phyloP scores from a whole-genome alignment of 2,329 filamentous ascomycete genomes.

The Aureobasidium mangrovei region DNA sequence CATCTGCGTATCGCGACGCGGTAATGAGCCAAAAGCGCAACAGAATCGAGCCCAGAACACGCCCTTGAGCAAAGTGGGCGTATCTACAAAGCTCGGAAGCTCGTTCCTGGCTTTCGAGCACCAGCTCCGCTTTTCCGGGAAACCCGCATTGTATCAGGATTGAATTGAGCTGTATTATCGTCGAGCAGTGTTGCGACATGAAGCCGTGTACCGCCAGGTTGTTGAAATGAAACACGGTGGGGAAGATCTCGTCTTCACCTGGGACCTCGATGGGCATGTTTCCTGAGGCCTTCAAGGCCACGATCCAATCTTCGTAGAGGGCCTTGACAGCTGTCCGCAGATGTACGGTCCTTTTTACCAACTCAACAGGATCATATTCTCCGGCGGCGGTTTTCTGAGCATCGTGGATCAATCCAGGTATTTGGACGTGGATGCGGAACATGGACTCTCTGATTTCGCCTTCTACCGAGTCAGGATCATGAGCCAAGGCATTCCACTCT shows the following conservation, averaged over 20 bases:
- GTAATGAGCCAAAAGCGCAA: conserved; percentile 12
- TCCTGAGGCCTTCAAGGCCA: background rate
- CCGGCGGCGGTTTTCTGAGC: background rate
- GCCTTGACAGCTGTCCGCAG: background rate
- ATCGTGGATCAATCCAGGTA: conserved; percentile 7
- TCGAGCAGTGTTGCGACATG: conserved; percentile 11
- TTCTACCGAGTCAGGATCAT: background rate
- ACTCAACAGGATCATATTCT: background rate
- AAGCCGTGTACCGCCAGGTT: conserved; percentile 7
- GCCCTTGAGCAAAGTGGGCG: background rate
- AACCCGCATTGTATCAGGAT: conserved; percentile 2
- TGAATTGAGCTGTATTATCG: background rate
- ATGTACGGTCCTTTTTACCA: background rate
- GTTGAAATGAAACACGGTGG: conserved; percentile 1
- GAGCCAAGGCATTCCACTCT: conserved; percentile 2
- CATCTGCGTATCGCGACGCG: background rate
- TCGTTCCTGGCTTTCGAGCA: background rate
- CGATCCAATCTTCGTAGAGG: conserved; percentile 5
- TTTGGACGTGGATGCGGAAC: conserved; percentile 7
- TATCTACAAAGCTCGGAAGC: conserved; percentile 1
- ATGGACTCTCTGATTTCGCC: conserved; percentile 2
- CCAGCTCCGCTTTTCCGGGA: background rate
- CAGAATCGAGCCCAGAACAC: conserved; percentile 5
- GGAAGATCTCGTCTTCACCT: conserved; percentile 8
- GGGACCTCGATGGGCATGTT: conserved; percentile 5